Conservation (phyloP, 1,284 basidiomycete species). For the Trichosporon asahii region DNA sequence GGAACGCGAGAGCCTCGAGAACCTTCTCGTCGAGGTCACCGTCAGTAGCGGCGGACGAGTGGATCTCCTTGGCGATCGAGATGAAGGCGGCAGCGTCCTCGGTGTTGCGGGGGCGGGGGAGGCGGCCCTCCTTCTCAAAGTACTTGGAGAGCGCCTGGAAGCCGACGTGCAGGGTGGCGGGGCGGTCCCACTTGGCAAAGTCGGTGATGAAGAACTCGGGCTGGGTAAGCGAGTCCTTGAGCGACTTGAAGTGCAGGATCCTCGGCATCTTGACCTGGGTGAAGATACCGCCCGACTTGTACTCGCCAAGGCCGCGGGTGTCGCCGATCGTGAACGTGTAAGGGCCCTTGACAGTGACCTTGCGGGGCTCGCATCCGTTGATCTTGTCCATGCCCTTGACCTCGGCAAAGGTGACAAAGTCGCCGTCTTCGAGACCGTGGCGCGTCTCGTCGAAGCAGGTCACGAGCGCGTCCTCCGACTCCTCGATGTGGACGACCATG, state of each 20-base stretch:
- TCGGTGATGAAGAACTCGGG: constrained; percentile 95
- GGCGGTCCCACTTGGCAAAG: constrained; percentile 96
- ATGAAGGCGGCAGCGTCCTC: constrained; percentile 75
- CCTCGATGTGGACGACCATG: constrained; percentile 89
- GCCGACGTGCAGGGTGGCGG: constrained; percentile 82
- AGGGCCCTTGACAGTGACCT: constrained; percentile 89
- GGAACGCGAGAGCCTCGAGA: constrained; percentile 81
- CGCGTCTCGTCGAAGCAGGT: constrained; percentile 96
- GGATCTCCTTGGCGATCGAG: constrained; percentile 70
- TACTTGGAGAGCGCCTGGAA: constrained; percentile 93
- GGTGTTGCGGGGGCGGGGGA: constrained; percentile 79
- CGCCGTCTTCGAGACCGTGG: constrained; percentile 96
- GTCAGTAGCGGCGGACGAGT: constrained; percentile 57
- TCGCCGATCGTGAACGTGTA: constrained; percentile 95
- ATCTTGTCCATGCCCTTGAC: constrained; percentile 92
- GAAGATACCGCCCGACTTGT: constrained; percentile 89
- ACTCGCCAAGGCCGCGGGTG: constrained; percentile 71
- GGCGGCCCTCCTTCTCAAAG: constrained; percentile 62
- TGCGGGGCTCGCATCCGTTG: constrained; percentile 86
- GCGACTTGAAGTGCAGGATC: constrained; percentile 88
- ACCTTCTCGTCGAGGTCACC: constrained; percentile 70
- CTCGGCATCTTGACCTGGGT: constrained; percentile 99
- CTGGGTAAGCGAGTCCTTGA: constrained; percentile 74
- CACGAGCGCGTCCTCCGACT: constrained; percentile 83
- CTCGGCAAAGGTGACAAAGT: constrained; percentile 97